Conservation (phyloP, 805 yeast species). For the Schizosaccharomyces osmophilus region DNA sequence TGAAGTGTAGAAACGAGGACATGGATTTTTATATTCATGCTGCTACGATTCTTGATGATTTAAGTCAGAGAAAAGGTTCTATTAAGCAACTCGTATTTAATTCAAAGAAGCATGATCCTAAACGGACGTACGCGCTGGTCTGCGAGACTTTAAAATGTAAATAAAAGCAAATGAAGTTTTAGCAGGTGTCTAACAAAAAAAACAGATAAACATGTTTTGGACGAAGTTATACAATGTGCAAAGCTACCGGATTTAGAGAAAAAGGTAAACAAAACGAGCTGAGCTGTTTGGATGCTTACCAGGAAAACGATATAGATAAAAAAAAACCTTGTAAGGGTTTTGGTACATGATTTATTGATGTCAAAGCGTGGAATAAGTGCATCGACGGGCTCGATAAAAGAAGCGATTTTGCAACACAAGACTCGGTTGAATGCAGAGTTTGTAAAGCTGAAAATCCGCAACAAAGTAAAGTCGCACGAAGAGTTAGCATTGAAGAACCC, state of each 20-base stretch:
- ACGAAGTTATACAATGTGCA: conserved; percentile 38
- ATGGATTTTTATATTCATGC: conserved; percentile 10
- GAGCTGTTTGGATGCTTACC: neutral
- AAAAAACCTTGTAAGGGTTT: conserved; percentile 27
- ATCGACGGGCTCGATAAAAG: conserved; percentile 72
- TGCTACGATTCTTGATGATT: conserved; percentile 5
- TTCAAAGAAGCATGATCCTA: conserved; percentile 32
- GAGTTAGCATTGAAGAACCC: conserved; percentile 15
- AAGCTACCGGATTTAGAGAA: conserved; percentile 31
- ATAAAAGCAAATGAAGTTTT: conserved; percentile 30
- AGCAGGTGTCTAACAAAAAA: conserved; percentile 19
- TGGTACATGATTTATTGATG: conserved; percentile 62
- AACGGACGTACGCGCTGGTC: conserved; percentile 67
- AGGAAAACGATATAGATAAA: conserved; percentile 19
- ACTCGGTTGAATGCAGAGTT: conserved; percentile 65
- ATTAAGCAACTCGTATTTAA: conserved; percentile 9
- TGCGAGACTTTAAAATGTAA: conserved; percentile 44
- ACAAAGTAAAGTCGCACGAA: conserved; percentile 32
- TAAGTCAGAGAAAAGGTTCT: conserved; percentile 3
- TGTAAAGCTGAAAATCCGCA: conserved; percentile 48
- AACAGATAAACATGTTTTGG: conserved; percentile 40
- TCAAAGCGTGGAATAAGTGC: conserved; percentile 61
- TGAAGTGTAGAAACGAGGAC: neutral
- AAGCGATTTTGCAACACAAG: conserved; percentile 50
- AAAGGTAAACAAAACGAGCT: neutral